phyloP scores from a whole-genome alignment of 179 eudicot species.

The Silene noctiflora region DNA sequence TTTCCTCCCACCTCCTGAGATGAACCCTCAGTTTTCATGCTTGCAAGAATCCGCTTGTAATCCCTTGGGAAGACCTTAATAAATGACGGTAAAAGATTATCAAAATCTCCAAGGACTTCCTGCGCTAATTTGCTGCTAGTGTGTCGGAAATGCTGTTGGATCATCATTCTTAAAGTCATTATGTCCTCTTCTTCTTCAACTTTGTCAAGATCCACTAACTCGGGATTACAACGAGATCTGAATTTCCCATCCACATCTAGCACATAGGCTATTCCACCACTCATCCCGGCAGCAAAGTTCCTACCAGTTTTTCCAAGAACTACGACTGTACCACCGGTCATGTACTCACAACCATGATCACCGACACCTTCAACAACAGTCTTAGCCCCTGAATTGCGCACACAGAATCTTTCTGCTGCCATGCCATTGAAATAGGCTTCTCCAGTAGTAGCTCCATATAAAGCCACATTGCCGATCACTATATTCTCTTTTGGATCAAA shows the following conservation, averaged over 20 bases:
- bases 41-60: conserved; percentile 75
- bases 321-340: conserved; percentile 96
- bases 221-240: conserved; percentile 64
- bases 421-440: conserved; percentile 98
- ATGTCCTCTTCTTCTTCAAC: conserved; percentile 92
- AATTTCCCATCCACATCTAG: conserved; percentile 74
- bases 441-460: conserved; percentile 86
- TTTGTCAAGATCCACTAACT: conserved; percentile 91
- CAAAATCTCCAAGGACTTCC: conserved; percentile 82
- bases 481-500: conserved; percentile 98
- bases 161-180: conserved; percentile 80
- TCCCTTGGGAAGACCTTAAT: conserved; percentile 96
- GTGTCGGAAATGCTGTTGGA: conserved; percentile 96
- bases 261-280: conserved; percentile 95
- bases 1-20: conserved; percentile 48
- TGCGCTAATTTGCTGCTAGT: conserved; percentile 81
- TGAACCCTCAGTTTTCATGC: conserved; percentile 50
- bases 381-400: conserved; percentile 92
- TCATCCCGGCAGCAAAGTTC: conserved; percentile 99
- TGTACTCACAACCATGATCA: conserved; percentile 99
- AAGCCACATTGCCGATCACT: conserved; percentile 95
- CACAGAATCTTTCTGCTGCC: conserved; percentile 99
- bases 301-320: conserved; percentile 93
- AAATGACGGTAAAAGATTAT: conserved; percentile 67
- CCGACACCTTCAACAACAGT: conserved; percentile 99